Evolutionary conservation across 2,329 filamentous ascomycete genomes (phyloP), one percentile per base, ranked within the genome.

Genomic region (Penicillium sp.): DNA sequence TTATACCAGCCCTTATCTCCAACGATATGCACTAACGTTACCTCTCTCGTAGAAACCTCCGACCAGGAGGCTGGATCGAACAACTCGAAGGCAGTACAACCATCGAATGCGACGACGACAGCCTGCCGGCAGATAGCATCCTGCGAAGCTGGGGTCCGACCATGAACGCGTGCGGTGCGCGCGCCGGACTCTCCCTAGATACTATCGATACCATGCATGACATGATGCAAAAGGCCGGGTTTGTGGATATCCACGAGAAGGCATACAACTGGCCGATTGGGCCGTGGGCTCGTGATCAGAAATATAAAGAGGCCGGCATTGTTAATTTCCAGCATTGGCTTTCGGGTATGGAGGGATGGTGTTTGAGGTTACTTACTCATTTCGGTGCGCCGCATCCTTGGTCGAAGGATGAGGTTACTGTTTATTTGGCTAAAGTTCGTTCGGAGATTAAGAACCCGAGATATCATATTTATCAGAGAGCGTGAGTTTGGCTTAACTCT

Each of bases 381-480:
- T 56, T 34, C 39, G 54, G 54, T 34, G 39, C 16, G 9, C 54
- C 54, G 10, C 3, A 31, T 12, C 54, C 54, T n/a, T 54, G 54
- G 54, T 27, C 39, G 2, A 44, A 49, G n/a, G 54, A 54, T 13
- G 54, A 56, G 13, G 54, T 56, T 15, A 32, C 23, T 1, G 50
- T 54, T 13, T 56, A 45, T 35, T n/a, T 56, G 45, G 54, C 54
- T 3, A 48, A 49, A n/a, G 13, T 56, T n/a, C 27, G 54, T 15
- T 34, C 32, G 31, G 45, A 49, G 7, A 21, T 56, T 18, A 56
- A 47, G 27, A 54, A 49, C 15, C 38, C 39, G 1, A 34, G n/a
- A 16, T 47, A 34, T 34, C 54, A 56, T 34, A 37, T 32, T 32
- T 56, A 38, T 39, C 49, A 53, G 7, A 34, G 27, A 35, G 49